Evolutionary conservation across 345 rosid genomes (phyloP), one percentile per base, ranked within the genome.

Genomic region (Brassica incana): DNA sequence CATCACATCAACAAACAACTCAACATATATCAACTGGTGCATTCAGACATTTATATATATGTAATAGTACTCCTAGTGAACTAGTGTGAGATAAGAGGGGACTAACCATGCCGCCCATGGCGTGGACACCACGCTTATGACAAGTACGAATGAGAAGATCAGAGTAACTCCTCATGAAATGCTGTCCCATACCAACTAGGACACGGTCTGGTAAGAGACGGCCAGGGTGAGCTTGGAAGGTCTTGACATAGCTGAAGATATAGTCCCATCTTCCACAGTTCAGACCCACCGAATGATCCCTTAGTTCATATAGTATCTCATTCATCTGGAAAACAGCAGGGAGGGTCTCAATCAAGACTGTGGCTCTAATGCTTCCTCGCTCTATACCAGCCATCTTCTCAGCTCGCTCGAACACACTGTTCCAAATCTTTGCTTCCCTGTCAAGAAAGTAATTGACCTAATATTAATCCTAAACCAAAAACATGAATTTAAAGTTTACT

Each of bases 191-290:
- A 32, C 98, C 91, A 16, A 91, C 97, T 45, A 69, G 96, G 64
- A 89, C 90, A 69, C 97, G 83, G 85, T 93, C 97, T 1, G 97
- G 97, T 16, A 95, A 85, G 71, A 93, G 83, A 7, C 93, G 87
- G 79, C 87, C 92, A 2, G 92, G 89, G 80, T 95, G 97, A 84
- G 86, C 83, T 76, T 93, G 99, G 78, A 95, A 91, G 52, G 97
- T 95, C 84, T 93, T 95, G 62, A 93, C 95, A 72, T 93, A 93
- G 87, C 97, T 95, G 83, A 93, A 93, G 35, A 95, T 95, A 78
- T 90, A 93, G 76, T 95, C 98, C 97, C 98, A 95, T 78, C 98
- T 85, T 68, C 99, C 97, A 72, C 99, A 93, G 80, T 93, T 95
- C 60, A 95, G 66, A 8, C 98, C 99, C 1, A 86, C 93, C 0